Conservation (phyloP, 306 rosid species). For the Morella rubra region DNA sequence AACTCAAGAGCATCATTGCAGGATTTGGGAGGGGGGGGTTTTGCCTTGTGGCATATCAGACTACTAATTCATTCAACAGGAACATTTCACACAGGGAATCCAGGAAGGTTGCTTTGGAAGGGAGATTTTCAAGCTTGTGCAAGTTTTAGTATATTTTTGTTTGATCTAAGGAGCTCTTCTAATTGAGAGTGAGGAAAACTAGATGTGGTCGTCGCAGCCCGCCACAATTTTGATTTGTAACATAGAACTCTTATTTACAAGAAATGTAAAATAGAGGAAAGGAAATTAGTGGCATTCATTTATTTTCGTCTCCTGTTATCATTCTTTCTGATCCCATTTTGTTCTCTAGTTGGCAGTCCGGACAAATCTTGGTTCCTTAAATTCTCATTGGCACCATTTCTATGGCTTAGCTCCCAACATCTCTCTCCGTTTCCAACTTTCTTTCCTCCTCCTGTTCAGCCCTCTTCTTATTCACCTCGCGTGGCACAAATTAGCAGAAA, state of each 20-base stretch:
- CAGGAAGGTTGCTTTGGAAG: slow-evolving; percentile 39
- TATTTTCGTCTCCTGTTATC: slow-evolving; percentile 27
- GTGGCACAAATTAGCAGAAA: too few relatives aligned
- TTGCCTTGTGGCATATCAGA: slow-evolving; percentile 21
- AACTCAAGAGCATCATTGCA: slow-evolving; percentile 28
- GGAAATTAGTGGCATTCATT: slow-evolving; percentile 48
- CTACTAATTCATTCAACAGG: slow-evolving; percentile 42
- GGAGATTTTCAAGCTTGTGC: slow-evolving; percentile 46
- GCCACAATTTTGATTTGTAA: slow-evolving; percentile 95
- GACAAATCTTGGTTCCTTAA: too few relatives aligned
- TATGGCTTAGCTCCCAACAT: too few relatives aligned
- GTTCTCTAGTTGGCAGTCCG: too few relatives aligned
- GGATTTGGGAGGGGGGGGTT: slow-evolving; percentile 34
- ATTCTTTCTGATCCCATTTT: slow-evolving; percentile 5
- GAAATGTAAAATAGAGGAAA: slow-evolving; percentile 66
- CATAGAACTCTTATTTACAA: slow-evolving; percentile 66
- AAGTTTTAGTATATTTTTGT: slow-evolving; percentile 43
- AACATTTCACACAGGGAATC: slow-evolving; percentile 40
- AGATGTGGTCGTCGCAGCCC: slow-evolving; percentile 73
- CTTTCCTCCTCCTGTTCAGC: too few relatives aligned
- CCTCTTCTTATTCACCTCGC: too few relatives aligned
- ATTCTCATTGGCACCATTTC: too few relatives aligned
- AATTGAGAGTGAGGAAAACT: slow-evolving; percentile 60
- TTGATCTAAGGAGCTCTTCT: too few relatives aligned
- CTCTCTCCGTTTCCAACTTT: too few relatives aligned